Base-by-base conservation (phyloP, 139 green algal genomes). In the Desmodesmus armatus region DNA sequence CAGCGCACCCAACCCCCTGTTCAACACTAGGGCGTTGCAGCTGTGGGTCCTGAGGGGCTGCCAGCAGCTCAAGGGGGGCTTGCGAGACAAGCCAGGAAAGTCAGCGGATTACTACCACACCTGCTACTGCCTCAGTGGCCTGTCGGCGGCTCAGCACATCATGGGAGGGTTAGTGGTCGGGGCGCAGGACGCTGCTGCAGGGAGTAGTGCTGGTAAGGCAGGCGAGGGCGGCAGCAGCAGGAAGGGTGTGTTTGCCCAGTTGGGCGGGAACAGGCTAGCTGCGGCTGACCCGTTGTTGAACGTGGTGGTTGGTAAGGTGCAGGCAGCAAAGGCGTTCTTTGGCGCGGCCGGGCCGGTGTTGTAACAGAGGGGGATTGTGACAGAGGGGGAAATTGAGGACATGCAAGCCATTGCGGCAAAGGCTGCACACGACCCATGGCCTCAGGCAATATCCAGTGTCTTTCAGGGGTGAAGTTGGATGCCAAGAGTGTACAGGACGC, bases 81-180 rank as follows among this genome's bases (percentile, higher is more conserved):
- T 99, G 76, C 86, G 94, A 0, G 97, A 99, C 90, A 99, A 99
- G 92, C 97, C 97, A 15, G 96, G 96, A 55, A 98, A 98, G 87
- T 73, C 88, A 0, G 74, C 91, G 13, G 98, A 99, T 92, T 98
- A 95, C 79, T 99, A 99, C 87, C 98, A 99, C 96, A 99, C 96
- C 63, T 99, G 97, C 90, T 99, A 99, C 94, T 98, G 95, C 88
- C 86, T 99, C 19, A 96, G 90, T 76, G 98, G 98, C 0, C 89
- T 99, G 77, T 87, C 95, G 0, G 87, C 86, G 4, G 92, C 93
- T 40, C 97, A 99, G 91, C 92, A 97, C 72, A 90, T 81, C 37
- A 21, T 31, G 7, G 78, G 79, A 21, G 81, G 81, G 6, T 51
- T 37, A n/a, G 40, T 71, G 37, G 37, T 70, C 35, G 72, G 60